A percentile compares a stretch with the other conserved stretches of the same genome.
phyloP scores from a whole-genome alignment of 2,329 filamentous ascomycete species.

The Periglandula ipomoeae region DNA sequence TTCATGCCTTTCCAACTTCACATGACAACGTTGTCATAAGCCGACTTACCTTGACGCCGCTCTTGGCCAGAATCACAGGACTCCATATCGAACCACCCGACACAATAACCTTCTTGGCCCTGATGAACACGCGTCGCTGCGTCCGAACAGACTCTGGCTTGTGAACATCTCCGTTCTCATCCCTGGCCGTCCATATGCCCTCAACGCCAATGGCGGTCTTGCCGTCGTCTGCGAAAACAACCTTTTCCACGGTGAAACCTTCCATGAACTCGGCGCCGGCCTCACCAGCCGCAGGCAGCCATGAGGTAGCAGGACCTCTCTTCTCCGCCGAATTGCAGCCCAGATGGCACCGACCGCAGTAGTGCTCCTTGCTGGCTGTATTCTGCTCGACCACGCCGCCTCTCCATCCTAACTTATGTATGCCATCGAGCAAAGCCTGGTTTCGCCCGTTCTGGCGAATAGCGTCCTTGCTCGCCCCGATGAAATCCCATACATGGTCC shows the following conservation, averaged over 20 bases:
- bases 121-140: conserved; percentile 57
- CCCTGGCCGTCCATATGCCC: conserved; percentile 68
- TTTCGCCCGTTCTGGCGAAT: conserved; percentile 69
- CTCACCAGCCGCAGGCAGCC: conserved; percentile 68
- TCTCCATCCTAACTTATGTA: conserved; percentile 62
- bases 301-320: conserved; percentile 67
- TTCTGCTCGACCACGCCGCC: conserved; percentile 70
- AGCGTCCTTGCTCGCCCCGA: conserved; percentile 61
- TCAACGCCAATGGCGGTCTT: conserved; percentile 60
- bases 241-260: conserved; percentile 62
- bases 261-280: conserved; percentile 77
- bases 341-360: conserved; percentile 57
- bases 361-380: conserved; percentile 62
- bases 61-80: conserved; percentile 66
- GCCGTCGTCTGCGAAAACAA: conserved; percentile 55
- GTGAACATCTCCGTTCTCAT: conserved; percentile 48
- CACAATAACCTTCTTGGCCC: conserved; percentile 73
- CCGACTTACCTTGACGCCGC: conserved; percentile 55
- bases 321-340: conserved; percentile 63
- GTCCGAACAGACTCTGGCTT: conserved; percentile 37
- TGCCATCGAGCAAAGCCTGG: conserved; percentile 62
- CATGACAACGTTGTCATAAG: no score
- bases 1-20: background rate
- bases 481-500: conserved; percentile 67
- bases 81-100: conserved; percentile 68